Percentiles rank a stretch among this genome's conserved stretches.
phyloP scores from a whole-genome alignment of 2,329 filamentous ascomycete genomes.

The Beauveria brongniartii region DNA sequence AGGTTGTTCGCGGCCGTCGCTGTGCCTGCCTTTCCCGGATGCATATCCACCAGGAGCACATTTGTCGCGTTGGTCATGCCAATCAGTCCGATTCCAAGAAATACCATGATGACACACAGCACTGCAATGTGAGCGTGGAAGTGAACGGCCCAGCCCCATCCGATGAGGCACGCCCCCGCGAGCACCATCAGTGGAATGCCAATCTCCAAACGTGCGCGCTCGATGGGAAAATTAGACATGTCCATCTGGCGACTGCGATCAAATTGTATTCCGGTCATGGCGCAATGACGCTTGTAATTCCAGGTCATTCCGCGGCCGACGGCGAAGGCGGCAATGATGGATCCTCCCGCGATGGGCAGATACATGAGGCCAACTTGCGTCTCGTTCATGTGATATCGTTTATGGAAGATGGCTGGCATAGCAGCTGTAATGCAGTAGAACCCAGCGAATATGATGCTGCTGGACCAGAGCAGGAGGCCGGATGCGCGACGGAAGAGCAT shows the following conservation, averaged over 20 bases:
- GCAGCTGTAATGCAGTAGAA: slow-evolving; percentile 41
- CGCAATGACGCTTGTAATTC: slow-evolving; percentile 58
- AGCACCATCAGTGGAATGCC: slow-evolving; percentile 44
- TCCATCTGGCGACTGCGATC: slow-evolving; percentile 44
- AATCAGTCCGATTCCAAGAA: slow-evolving; percentile 41
- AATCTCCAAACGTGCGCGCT: slow-evolving; percentile 41
- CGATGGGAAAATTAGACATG: slow-evolving; percentile 41
- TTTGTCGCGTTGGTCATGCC: slow-evolving; percentile 46
- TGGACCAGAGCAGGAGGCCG: slow-evolving; percentile 35
- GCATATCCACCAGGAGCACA: slow-evolving; percentile 47
- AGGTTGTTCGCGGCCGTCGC: slow-evolving; percentile 51
- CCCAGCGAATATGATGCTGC: slow-evolving; percentile 38
- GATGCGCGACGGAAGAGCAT: slow-evolving; percentile 35
- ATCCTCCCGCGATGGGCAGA: slow-evolving; percentile 41
- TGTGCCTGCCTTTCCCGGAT: slow-evolving; percentile 42
- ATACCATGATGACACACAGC: slow-evolving; percentile 36
- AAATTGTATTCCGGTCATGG: slow-evolving; percentile 41
- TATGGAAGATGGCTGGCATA: slow-evolving; percentile 33
- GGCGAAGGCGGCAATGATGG: slow-evolving; percentile 35
- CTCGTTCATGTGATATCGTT: slow-evolving; percentile 53
- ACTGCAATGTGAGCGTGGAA: slow-evolving; percentile 34
- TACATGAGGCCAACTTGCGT: slow-evolving; percentile 46
- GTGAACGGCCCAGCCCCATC: slow-evolving; percentile 47
- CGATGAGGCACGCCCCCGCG: slow-evolving; percentile 35
- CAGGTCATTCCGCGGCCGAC: slow-evolving; percentile 53